Conservation (phyloP, 1,139 yeast species). For the Debaryomyces subglobosus region DNA sequence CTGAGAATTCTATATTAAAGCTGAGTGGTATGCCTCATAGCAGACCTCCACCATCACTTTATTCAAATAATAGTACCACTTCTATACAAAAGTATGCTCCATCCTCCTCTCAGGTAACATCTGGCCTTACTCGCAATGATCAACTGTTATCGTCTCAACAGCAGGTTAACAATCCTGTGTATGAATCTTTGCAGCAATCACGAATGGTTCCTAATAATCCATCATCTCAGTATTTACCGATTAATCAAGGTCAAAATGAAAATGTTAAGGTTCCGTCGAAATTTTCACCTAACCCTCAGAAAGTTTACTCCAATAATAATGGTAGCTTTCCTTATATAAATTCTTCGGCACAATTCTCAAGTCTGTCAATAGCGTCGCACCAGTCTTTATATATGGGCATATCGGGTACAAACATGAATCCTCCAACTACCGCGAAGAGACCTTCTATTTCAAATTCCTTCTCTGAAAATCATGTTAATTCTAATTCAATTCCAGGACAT, state of each 20-base stretch:
- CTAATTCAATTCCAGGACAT: constrained; percentile 21
- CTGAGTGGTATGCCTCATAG: constrained; percentile 5
- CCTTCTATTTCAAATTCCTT: constrained; percentile 29
- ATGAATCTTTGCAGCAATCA: constrained; percentile 4
- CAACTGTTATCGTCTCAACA: constrained; percentile 2
- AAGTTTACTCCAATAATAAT: constrained; percentile 8
- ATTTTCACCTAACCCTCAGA: constrained; percentile 18
- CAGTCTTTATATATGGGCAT: constrained; percentile 3
- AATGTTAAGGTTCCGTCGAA: constrained; percentile 13
- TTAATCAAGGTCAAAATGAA: constrained; percentile 2
- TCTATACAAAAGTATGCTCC: constrained; percentile 25
- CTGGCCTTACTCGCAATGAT: neutral
- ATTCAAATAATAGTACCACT: constrained; percentile 17
- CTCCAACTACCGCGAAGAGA: constrained; percentile 18
- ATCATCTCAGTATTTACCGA: constrained; percentile 25
- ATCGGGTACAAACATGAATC: neutral
- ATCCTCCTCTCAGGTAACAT: constrained; percentile 1
- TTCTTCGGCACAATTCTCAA: constrained; percentile 2
- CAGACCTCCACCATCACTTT: constrained; percentile 19
- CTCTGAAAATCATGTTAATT: constrained; percentile 26
- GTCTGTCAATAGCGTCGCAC: constrained; percentile 6
- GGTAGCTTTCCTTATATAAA: constrained; percentile 3
- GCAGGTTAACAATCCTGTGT: neutral
- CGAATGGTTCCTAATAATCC: constrained; percentile 16
- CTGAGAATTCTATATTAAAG: constrained; percentile 8